Percentiles rank a stretch among this genome's conserved stretches.
These are phyloP conservation scores for Sicyos baderoa DNA, from an alignment of 306 rosid species.

Conservation along the genomic window DNA sequence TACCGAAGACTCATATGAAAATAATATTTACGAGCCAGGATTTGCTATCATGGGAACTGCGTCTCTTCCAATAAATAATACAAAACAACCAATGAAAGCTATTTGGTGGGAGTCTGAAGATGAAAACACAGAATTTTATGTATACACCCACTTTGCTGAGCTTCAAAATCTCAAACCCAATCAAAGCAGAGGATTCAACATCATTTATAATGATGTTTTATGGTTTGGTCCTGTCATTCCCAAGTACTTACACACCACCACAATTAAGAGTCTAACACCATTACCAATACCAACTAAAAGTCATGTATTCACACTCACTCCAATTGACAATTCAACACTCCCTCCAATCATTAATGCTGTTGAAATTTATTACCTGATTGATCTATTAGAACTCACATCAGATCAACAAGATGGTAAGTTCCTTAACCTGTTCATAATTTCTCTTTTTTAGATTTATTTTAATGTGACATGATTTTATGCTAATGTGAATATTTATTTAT, in stretches of 20 bases:
- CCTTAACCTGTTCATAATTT: neutral
- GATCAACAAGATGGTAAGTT: conserved; percentile 36
- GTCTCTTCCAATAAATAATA: conserved; percentile 14
- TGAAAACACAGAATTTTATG: conserved; percentile 21
- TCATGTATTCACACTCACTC: conserved; percentile 20
- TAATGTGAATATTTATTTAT: neutral
- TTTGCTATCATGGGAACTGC: conserved; percentile 32
- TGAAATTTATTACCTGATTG: conserved; percentile 29
- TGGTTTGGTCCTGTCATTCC: conserved; percentile 25
- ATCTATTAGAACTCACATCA: conserved; percentile 30
- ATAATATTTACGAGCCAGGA: too few relatives aligned
- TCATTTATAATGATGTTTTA: conserved; percentile 26
- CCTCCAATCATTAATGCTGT: conserved; percentile 57
- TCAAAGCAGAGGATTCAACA: conserved; percentile 35
- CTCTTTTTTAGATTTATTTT: neutral
- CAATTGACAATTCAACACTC: conserved; percentile 28
- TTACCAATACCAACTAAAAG: conserved; percentile 3
- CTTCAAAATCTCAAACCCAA: conserved; percentile 23
- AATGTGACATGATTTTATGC: too few relatives aligned
- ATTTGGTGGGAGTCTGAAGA: conserved; percentile 7
- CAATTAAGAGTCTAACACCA: neutral
- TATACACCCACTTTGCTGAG: conserved; percentile 51
- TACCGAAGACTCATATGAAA: too few relatives aligned
- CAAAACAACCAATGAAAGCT: conserved; percentile 8
- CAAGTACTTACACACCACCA: conserved; percentile 22